Evolutionary conservation across 306 rosid species (phyloP), one percentile per base, ranked within the genome.

Genomic region (Prunus persica): DNA sequence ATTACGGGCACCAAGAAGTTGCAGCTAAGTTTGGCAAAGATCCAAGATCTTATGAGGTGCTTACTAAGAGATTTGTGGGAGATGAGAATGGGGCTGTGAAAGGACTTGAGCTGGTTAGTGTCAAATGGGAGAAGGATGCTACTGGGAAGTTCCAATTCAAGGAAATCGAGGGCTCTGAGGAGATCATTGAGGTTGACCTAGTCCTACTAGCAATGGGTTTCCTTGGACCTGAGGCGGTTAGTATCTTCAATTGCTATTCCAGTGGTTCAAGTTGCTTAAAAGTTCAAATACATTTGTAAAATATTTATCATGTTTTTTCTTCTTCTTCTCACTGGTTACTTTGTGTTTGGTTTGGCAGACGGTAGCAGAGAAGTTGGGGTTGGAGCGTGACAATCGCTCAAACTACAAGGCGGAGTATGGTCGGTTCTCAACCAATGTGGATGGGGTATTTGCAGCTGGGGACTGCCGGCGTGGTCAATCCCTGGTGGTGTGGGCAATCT

Each of bases 1-100:
- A 96, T 79, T 96, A 96, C 30, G 99, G 99, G 68, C 99, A 96
- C 82, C 96, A 93, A 81, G 99, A 96, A 87, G 99, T 95, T 69
- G 88, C 91, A 11, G 58, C 93, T 30, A 96, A 92, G 80, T 96
- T 96, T 72, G 99, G 99, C 32, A 87, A 91, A 75, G 99, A 92
- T 79, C 99, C 99, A 72, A 92, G 99, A 76, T 76, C 97, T 2
- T 96, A 89, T 8, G 97, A 96, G 85, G 98, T 96, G 56, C 82
- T 92, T 78, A 96, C 99, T 1, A 96, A 96, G 89, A 85, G 93
- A 61, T 96, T 92, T 81, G 77, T 96, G 20, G 99, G 98, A 78
- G 99, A 96, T 71, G 96, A 92, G 72, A 87, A 91, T 78, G 98
- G 98, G 43, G 78, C 11, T 2, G 63, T 96, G 76, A 92, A 91